Conservation (phyloP, 192 early-diverging fungal genomes). For the Obelidium mucronatum region DNA sequence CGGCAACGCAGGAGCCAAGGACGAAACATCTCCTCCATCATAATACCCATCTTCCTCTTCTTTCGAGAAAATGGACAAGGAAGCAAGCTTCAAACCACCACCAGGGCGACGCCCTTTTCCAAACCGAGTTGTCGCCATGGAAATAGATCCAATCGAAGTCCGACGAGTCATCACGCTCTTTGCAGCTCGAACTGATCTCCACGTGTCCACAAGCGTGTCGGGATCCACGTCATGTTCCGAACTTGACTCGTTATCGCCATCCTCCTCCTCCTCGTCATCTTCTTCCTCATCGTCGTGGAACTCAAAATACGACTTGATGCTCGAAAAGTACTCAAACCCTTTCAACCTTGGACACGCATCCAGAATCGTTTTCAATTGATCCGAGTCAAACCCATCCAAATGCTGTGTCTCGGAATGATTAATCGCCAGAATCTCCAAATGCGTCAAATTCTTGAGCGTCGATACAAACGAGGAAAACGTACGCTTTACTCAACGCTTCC, state of each 20-base stretch:
- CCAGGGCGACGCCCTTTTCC: background rate
- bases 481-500: background rate
- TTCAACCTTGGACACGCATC: conserved; percentile 14
- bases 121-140: conserved; percentile 25
- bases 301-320: conserved; percentile 32
- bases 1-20: conserved; percentile 32
- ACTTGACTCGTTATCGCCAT: background rate
- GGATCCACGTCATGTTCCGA: background rate
- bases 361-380: background rate
- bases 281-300: too few species aligned
- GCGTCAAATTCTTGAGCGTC: background rate
- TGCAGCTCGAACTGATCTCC: background rate
- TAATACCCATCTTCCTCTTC: too few species aligned
- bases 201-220: background rate
- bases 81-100: too few species aligned
- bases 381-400: conserved; percentile 19
- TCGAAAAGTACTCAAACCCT: conserved; percentile 38
- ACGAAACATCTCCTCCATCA: conserved; percentile 26
- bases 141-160: conserved; percentile 9
- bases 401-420: conserved; percentile 10
- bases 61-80: conserved; percentile 15
- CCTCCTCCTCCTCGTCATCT: background rate
- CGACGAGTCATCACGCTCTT: conserved; percentile 19
- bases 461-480: background rate
- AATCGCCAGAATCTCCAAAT: conserved; percentile 29